Base-by-base conservation (phyloP, 306 rosid species). In the Gillenia trifoliata region DNA sequence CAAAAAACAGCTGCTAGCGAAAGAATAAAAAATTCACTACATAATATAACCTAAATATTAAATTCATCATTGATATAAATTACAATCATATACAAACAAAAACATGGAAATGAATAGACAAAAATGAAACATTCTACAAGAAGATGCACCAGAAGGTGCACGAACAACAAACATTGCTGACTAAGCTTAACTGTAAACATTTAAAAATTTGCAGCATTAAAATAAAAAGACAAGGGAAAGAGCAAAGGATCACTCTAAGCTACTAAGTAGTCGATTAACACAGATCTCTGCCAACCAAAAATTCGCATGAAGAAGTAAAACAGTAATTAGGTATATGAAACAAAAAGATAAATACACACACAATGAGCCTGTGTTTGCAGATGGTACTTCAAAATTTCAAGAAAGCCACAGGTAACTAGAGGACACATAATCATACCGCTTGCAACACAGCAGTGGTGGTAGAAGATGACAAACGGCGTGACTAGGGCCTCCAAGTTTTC, bases 401-500 rank as follows among this genome's bases (percentile, higher is more conserved):
- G 6, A 17, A 36, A 68, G 73, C 64, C 36, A 77, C 77, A 54
- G 59, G 77, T 68, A 71, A 68, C 20, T 75, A 36, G 26, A 74
- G 75, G 19, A 69, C 15, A 72, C 64, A 73, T 79, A 81, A 84
- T 86, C 79, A 59, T 91, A 89, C 98, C 50, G 94, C 94, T 79
- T 85, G 91, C 82, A 93, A 73, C 65, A 89, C 98, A 38, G 80
- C 74, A 40, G 92, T 77, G 54, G 97, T 79, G 82, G 85, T 83
- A 61, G 89, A 85, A 77, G 88, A 82, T 75, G 96, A 82, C 77
- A 93, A 78, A 76, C 98, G 89, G 56, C 98, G 91, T 80, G 89
- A 97, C 82, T 97, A 89, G 30, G 96, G 98, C 60, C 98, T 97
- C 78, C 98, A 97, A 64, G 91, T 97, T 74, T 85, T 93, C 73